Conservation (phyloP, 2,329 filamentous ascomycete species). For the Blumeria hordei region DNA sequence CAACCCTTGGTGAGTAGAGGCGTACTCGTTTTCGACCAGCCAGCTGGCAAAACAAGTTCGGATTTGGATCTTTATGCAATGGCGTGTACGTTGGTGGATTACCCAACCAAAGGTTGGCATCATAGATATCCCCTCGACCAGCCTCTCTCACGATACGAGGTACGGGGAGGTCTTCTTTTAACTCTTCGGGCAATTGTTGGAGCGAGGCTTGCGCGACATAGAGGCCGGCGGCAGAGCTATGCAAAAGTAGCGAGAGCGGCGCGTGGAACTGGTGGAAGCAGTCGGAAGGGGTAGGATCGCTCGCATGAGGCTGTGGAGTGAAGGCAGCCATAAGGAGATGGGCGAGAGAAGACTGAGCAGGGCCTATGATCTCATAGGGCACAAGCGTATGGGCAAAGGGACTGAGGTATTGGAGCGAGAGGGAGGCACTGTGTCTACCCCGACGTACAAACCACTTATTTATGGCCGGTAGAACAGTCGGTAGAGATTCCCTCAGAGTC, state of each 20-base stretch:
- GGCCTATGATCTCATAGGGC: conserved; percentile 27
- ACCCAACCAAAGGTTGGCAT: conserved; percentile 71
- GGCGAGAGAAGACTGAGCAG: neutral
- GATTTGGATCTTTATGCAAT: conserved; percentile 78
- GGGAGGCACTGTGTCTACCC: too few species aligned
- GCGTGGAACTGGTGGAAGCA: conserved; percentile 22
- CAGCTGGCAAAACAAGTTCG: conserved; percentile 75
- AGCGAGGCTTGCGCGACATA: conserved; percentile 75
- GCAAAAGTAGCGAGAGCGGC: conserved; percentile 14
- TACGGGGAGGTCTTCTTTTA: conserved; percentile 42
- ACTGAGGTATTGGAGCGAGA: conserved; percentile 10
- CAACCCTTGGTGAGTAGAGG: conserved; percentile 40
- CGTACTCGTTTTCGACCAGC: conserved; percentile 47
- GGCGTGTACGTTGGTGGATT: conserved; percentile 72
- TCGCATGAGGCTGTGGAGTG: conserved; percentile 1
- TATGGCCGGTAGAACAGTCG: too few species aligned
- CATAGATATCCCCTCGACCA: conserved; percentile 68
- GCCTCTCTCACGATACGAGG: conserved; percentile 37
- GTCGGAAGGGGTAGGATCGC: conserved; percentile 7
- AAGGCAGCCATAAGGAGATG: neutral
- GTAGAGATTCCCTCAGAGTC: too few species aligned
- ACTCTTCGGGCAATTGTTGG: conserved; percentile 33
- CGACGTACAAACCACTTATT: too few species aligned
- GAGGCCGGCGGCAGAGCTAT: conserved; percentile 17
- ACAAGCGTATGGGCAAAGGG: conserved; percentile 24